phyloP scores from a whole-genome alignment of 208 protist genomes.

The Polymyxa betae region DNA sequence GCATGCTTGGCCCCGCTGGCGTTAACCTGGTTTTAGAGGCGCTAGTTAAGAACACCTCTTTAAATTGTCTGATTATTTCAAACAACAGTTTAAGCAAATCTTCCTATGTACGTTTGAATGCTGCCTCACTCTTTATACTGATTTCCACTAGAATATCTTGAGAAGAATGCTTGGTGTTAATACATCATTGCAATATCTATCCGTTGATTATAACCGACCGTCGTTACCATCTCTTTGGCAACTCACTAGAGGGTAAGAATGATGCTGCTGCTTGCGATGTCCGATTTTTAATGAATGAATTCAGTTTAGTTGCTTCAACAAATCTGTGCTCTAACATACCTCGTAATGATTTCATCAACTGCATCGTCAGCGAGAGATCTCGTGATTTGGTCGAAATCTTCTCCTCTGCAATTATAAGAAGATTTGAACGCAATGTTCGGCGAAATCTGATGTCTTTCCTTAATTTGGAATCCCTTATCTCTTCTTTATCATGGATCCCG shows the following conservation, averaged over 20 bases:
- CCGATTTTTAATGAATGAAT: neutral
- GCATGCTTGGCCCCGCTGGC: neutral
- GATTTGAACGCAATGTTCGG: neutral
- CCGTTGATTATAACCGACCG: neutral
- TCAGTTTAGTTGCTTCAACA: neutral
- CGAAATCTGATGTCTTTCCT: neutral
- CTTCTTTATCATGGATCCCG: neutral
- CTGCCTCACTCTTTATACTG: neutral
- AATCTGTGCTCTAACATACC: neutral
- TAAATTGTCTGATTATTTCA: neutral
- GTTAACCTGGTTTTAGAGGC: neutral
- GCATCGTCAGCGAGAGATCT: neutral
- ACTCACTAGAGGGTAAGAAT: neutral
- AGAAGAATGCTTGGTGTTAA: neutral
- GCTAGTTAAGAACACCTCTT: neutral
- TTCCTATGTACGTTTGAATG: neutral
- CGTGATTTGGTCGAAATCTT: neutral
- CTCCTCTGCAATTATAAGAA: neutral
- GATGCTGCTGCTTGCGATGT: neutral
- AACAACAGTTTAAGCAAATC: slow-evolving; percentile 25
- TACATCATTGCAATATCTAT: neutral
- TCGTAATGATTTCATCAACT: neutral
- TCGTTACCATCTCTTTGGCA: neutral
- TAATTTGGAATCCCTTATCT: neutral
- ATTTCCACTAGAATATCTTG: neutral